Evolutionary conservation across 2,329 filamentous ascomycete genomes (phyloP), one percentile per base, ranked within the genome.

Genomic region (Colletotrichum echinochloae): DNA sequence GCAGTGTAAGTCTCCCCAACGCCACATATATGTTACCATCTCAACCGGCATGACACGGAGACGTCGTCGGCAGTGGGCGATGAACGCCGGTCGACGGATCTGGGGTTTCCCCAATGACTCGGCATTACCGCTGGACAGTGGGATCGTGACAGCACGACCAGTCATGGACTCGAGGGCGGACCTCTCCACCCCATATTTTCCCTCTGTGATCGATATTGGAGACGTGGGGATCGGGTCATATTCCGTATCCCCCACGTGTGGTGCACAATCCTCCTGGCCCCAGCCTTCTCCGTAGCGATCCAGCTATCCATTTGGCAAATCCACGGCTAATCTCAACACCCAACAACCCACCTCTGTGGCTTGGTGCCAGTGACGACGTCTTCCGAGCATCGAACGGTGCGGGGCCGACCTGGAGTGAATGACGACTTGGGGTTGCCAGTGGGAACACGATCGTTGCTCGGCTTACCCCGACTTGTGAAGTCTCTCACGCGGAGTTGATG

Each of bases 381-480:
- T 39, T 33, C 54, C 44, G 51, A 30, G 30, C 44, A 30, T 48
- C 52, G 26, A 57, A 59, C 64, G 57, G 44, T 28, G 67, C 39
- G 64, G 67, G 67, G 64, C 64, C 64, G 64, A 67, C 52, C 41
- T 67, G 30, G 30, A 46, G 30, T 23, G 35, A 54, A 70, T 62
- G 67, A 70, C 51, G 64, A 59, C 30, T n/a, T 39, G 56, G 55
- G 37, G 39, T 41, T 59, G 35, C 67, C 57, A 67, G 62, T 54
- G 57, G 14, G 16, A n/a, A 5, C 44, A 14, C 23, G 41, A 39
- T 59, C 35, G n/a, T 52, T 52, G 52, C 6, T 57, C 60, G 44
- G 48, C 52, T 46, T 62, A 59, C 67, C 60, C 57, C 57, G 67
- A 63, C 57, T 28, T 59, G 8, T 23, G n/a, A n/a, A 6, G 20